Evolutionary conservation across 208 protist genomes (phyloP).

Genomic region (Hexamita inflata): DNA sequence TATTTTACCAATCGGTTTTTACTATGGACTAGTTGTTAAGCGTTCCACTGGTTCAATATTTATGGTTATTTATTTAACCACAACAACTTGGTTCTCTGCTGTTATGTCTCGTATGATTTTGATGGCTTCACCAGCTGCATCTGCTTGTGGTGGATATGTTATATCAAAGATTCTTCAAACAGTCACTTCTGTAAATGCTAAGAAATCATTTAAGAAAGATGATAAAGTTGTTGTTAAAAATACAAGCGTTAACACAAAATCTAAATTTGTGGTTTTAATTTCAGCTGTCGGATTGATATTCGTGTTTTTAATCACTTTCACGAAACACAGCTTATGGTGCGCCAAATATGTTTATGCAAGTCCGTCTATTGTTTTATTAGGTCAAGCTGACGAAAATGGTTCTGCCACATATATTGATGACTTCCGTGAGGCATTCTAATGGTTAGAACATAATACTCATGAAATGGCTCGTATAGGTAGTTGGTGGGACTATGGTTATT

Average conservation of each 20-base stretch:
- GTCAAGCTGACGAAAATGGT: background rate
- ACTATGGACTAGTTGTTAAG: conserved; percentile 59
- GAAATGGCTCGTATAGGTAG: conserved; percentile 20
- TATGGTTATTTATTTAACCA: conserved; percentile 62
- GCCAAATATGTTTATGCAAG: conserved; percentile 67
- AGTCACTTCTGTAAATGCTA: background rate
- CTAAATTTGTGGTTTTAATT: background rate
- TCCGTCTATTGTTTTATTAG: conserved; percentile 47
- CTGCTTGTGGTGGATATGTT: conserved; percentile 57
- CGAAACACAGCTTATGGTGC: conserved; percentile 43
- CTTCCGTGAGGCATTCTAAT: conserved; percentile 39
- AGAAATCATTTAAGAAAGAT: background rate
- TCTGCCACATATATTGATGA: conserved; percentile 32
- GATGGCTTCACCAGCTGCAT: conserved; percentile 62
- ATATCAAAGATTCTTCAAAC: conserved; percentile 43
- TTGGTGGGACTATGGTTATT: conserved; percentile 43
- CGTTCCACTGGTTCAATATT: conserved; percentile 61
- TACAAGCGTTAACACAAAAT: background rate
- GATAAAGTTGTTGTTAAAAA: background rate
- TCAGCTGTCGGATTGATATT: background rate
- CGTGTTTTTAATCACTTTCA: conserved; percentile 25
- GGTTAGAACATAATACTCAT: conserved; percentile 36
- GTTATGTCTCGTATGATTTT: conserved; percentile 72
- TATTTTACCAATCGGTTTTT: conserved; percentile 66
- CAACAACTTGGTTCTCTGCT: conserved; percentile 66